These are phyloP conservation scores for Eucalyptus shirleyi DNA, from an alignment of 345 rosid species.

Conservation along the genomic window DNA sequence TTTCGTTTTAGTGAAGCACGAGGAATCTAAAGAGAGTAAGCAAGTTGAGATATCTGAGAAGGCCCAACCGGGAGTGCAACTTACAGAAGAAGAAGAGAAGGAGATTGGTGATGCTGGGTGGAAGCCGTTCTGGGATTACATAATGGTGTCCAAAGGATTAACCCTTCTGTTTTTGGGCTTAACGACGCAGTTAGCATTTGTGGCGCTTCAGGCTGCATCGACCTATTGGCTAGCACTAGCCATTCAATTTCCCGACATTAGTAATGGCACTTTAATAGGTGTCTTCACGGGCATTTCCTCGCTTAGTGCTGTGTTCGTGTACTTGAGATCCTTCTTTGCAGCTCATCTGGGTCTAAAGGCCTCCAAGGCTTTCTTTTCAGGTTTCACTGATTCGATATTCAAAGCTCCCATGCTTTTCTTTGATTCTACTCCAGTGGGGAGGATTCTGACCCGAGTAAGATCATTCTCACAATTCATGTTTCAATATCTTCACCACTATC, in stretches of 20 bases:
- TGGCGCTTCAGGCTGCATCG: slow-evolving; percentile 41
- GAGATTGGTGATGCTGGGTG: slow-evolving; percentile 49
- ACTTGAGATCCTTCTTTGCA: slow-evolving; percentile 19
- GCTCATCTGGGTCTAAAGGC: slow-evolving; percentile 57
- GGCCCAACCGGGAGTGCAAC: slow-evolving; percentile 22
- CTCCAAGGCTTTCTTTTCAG: slow-evolving; percentile 58
- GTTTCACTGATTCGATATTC: slow-evolving; percentile 46
- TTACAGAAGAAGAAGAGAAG: slow-evolving; percentile 60
- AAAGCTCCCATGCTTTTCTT: slow-evolving; percentile 76
- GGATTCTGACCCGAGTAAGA: slow-evolving; percentile 70
- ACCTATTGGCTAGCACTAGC: slow-evolving; percentile 73
- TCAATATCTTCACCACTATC: background rate
- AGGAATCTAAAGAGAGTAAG: slow-evolving; percentile 1
- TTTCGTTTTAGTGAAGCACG: background rate
- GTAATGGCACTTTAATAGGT: slow-evolving; percentile 28
- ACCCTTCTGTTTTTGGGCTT: slow-evolving; percentile 12
- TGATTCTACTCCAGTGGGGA: slow-evolving; percentile 68
- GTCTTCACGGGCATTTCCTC: slow-evolving; percentile 47
- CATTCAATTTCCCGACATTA: slow-evolving; percentile 34
- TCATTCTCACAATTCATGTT: background rate
- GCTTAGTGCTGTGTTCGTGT: slow-evolving; percentile 36
- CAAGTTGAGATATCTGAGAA: slow-evolving; percentile 12
- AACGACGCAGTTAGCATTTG: slow-evolving; percentile 25
- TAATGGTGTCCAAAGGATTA: slow-evolving; percentile 33
- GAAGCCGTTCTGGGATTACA: slow-evolving; percentile 57